Base-by-base conservation (phyloP, 140 eudicot genomes). In the Senecio squalidus region DNA sequence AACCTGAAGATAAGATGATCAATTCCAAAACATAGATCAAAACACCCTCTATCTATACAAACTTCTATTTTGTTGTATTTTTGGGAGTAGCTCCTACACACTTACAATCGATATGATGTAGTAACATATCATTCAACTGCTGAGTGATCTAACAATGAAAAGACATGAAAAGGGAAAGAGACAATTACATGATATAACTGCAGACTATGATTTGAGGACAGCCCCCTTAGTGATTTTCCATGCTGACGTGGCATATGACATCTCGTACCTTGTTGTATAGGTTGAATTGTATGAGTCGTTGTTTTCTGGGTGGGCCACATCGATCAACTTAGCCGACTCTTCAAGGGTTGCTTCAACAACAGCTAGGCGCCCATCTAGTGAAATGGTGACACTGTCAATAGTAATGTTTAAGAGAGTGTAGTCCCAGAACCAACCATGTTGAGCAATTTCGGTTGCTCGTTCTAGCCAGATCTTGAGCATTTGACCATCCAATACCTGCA, bases 221-320 rank as follows among this genome's bases (percentile, higher is more conserved):
- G 96, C 96, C 15, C 98, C 98, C 64, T 82, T 95, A 0, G 78
- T 80, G 54, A 92, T 92, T 78, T 84, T 92, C 98, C 98, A 92
- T 24, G 83, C 96, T 1, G 82, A 66, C 2, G 72, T 60, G 5
- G 70, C 59, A 61, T 56, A 70, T 25, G 78, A 73, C 89, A 92
- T 79, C 84, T 92, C 96, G 30, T 92, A 92, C 71, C 96, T 76
- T 0, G 95, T 84, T 1, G 98, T 87, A 68, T 92, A 87, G 18
- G 84, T 76, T 68, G 89, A 62, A 68, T 54, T 75, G 63, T 84
- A 81, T 14, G 96, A 92, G 82, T 92, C 98, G 17, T 84, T 69
- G 66, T 74, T 67, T 69, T 84, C 84, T 9, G 98, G 95, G 48
- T 80, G 70, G 45, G 77, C 66, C 67, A 69, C 62, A 73, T 87